phyloP scores from a whole-genome alignment of 345 rosid genomes.

The Bruguiera sexangula region DNA sequence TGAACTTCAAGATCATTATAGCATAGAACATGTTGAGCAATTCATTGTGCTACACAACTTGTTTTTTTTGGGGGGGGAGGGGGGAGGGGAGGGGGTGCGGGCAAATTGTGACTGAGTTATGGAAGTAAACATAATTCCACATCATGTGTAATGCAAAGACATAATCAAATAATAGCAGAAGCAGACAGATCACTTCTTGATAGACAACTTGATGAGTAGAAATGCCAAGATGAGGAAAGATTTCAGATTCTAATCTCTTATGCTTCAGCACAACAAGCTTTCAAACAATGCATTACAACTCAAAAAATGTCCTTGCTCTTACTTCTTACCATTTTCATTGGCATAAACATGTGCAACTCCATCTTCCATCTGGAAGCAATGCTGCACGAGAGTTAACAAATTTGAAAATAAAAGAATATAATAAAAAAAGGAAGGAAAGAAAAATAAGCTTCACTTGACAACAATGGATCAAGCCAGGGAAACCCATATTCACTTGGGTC shows the following conservation, averaged over 20 bases:
- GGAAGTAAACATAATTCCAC: too few species aligned
- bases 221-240: not conserved
- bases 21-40: not conserved
- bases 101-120: too few species aligned
- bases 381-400: slow-evolving; percentile 33
- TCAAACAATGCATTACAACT: not conserved
- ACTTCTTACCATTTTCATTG: slow-evolving; percentile 34
- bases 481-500: not conserved
- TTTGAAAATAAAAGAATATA: not conserved
- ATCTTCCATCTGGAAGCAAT: slow-evolving; percentile 47
- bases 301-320: not conserved
- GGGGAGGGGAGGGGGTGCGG: not conserved
- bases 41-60: not conserved
- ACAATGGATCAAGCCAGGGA: not conserved
- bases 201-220: too few species aligned
- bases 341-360: slow-evolving; percentile 52
- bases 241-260: not conserved
- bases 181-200: too few species aligned
- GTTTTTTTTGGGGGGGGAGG: not conserved
- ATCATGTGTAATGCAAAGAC: too few species aligned
- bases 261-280: not conserved
- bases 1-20: slow-evolving; percentile 6
- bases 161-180: too few species aligned
- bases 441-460: not conserved
- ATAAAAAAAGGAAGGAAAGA: not conserved